Evolutionary conservation across 1,284 basidiomycete genomes (phyloP), one percentile per base, ranked within the genome.

Genomic region (Tylopilus sp.): DNA sequence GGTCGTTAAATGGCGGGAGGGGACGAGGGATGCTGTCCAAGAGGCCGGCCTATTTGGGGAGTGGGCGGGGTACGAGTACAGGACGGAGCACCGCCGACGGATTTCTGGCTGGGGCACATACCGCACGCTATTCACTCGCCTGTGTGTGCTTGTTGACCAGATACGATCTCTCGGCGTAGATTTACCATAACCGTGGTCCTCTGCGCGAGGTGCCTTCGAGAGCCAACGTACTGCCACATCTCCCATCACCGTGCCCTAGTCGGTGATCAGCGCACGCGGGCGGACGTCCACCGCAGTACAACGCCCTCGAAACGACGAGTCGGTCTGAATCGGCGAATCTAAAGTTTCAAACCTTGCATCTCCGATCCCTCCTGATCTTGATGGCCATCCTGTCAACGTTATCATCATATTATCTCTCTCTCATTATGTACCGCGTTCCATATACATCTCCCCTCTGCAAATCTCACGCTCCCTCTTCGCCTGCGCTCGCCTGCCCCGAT

Each of bases 111-210:
- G 61, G 50, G 59, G 58, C 54, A 50, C 56, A 40, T 43, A 37
- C 19, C 26, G 52, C 39, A 25, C n/a, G 56, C 29, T 53, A 57
- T 52, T 57, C 60, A 52, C 61, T 58, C 20, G 45, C 50, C 56
- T 67, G 68, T 67, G 64, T 67, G 50, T 63, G 8, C 60, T 57
- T 68, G 67, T 68, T 71, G 66, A 70, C 41, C 54, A 51, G 48
- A 50, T 49, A 64, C 56, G 66, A 65, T 63, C 62, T 54, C 13
- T 62, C 69, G 66, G 66, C 55, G 65, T 68, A 59, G 51, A 54
- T 46, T 59, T 69, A 50, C 67, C 64, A 70, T 58, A 72, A 58
- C 43, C 35, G 67, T 44, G 36, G n/a, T 49, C 48, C 70, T 68
- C 67, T 69, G 61, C 40, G 58, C 35, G 41, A 57, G 47, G 57